Evolutionary conservation across 75 land plant species (phyloP).

Genomic region (Picea sitchensis): DNA sequence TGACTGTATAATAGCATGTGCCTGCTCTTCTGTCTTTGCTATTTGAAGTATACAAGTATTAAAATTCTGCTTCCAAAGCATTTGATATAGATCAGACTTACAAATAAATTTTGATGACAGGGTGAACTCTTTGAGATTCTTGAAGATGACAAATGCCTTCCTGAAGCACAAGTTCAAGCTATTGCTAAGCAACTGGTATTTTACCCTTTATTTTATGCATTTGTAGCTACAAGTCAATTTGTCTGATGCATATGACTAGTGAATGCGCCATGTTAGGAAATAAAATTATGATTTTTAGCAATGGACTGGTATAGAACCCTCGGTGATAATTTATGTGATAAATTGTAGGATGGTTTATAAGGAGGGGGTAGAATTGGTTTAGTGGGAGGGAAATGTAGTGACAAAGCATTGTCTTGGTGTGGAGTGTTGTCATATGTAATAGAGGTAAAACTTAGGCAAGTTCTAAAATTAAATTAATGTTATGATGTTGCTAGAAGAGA

Average conservation of each 20-base stretch:
- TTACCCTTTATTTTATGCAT: conserved; percentile 4
- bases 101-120: conserved; percentile 26
- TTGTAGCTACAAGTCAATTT: background rate
- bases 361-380: too few relatives aligned
- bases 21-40: background rate
- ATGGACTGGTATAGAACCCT: background rate
- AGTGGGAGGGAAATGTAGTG: too few relatives aligned
- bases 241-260: background rate
- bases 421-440: too few relatives aligned
- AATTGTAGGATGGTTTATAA: too few relatives aligned
- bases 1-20: background rate
- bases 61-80: background rate
- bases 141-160: conserved; percentile 94
- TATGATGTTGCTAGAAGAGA: too few relatives aligned
- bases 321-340: too few relatives aligned
- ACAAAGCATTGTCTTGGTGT: too few relatives aligned
- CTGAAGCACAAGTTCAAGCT: conserved; percentile 98
- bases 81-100: background rate
- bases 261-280: background rate
- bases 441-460: too few relatives aligned
- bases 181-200: conserved; percentile 96
- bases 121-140: conserved; percentile 99
- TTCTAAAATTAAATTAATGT: too few relatives aligned
- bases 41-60: background rate
- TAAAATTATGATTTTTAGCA: background rate